Evolutionary conservation across 805 yeast species (phyloP).

Genomic region (Yamadazyma phyllophila): DNA sequence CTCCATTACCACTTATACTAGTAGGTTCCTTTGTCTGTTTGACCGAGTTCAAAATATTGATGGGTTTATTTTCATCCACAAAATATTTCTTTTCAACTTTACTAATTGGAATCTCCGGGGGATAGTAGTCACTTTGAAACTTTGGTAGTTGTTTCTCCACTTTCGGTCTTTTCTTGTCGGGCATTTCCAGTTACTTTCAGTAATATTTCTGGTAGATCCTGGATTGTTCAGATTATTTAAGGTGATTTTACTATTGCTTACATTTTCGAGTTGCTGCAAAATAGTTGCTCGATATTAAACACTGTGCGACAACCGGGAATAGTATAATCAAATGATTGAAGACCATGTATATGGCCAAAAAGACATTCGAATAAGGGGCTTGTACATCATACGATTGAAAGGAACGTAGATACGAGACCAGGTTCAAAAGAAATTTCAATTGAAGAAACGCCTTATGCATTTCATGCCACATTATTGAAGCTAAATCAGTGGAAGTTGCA

Average conservation of each 20-base stretch:
- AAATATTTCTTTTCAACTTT: constrained; percentile 20
- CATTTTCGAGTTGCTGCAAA: constrained; percentile 2
- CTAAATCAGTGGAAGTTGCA: too few species aligned
- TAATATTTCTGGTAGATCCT: neutral
- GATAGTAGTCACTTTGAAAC: constrained; percentile 16
- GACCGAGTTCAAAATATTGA: constrained; percentile 15
- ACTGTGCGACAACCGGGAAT: neutral
- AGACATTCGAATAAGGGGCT: too few species aligned
- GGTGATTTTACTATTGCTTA: neutral
- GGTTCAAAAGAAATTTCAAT: too few species aligned
- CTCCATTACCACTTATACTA: constrained; percentile 15
- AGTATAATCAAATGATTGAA: too few species aligned
- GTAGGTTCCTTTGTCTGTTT: constrained; percentile 2
- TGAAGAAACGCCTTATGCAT: too few species aligned
- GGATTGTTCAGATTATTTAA: neutral
- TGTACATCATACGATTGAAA: too few species aligned
- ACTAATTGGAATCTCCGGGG: constrained; percentile 8
- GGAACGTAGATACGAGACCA: too few species aligned
- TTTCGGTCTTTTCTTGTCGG: constrained; percentile 3
- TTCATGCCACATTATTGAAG: too few species aligned
- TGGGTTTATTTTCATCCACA: constrained; percentile 31
- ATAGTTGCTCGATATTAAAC: neutral
- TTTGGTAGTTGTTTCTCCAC: constrained; percentile 3
- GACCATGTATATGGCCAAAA: too few species aligned
- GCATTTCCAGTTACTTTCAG: too few species aligned